Conservation (phyloP, 306 rosid species). For the Prunus mongolica region DNA sequence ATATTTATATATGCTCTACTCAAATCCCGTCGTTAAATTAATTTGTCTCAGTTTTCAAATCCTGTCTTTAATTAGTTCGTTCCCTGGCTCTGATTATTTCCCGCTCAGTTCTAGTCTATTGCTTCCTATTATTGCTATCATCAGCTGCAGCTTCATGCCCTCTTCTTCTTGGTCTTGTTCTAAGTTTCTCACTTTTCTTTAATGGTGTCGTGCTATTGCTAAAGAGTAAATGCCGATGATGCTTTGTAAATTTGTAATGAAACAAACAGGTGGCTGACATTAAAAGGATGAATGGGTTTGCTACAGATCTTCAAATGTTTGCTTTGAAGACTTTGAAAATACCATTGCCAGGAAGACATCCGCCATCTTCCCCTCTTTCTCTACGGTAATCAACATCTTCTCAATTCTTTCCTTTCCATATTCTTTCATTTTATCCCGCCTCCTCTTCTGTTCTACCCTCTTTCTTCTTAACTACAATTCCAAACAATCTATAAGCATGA, state of each 20-base stretch:
- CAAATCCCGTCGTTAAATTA: too few species aligned
- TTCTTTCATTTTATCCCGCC: neutral
- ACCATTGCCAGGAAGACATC: conserved; percentile 85
- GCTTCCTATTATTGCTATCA: too few species aligned
- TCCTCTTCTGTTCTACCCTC: too few species aligned
- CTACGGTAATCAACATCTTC: conserved; percentile 33
- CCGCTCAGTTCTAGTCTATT: too few species aligned
- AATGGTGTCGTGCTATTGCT: neutral
- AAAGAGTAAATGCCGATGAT: neutral
- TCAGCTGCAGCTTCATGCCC: too few species aligned
- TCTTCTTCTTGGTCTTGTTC: too few species aligned
- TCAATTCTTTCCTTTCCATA: neutral
- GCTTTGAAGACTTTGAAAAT: conserved; percentile 69
- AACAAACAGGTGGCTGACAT: conserved; percentile 70
- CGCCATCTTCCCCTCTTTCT: conserved; percentile 51
- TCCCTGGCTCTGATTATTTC: too few species aligned
- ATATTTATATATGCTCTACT: too few species aligned
- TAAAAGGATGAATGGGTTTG: conserved; percentile 77
- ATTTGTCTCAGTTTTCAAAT: too few species aligned
- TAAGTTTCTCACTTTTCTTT: neutral
- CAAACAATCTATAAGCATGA: neutral
- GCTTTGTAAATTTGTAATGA: neutral
- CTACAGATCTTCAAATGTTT: conserved; percentile 87
- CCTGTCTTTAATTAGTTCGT: too few species aligned
- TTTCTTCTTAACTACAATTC: neutral